These are phyloP conservation scores for Trapa incisa DNA, from an alignment of 345 rosid genomes.

Conservation along the genomic window DNA sequence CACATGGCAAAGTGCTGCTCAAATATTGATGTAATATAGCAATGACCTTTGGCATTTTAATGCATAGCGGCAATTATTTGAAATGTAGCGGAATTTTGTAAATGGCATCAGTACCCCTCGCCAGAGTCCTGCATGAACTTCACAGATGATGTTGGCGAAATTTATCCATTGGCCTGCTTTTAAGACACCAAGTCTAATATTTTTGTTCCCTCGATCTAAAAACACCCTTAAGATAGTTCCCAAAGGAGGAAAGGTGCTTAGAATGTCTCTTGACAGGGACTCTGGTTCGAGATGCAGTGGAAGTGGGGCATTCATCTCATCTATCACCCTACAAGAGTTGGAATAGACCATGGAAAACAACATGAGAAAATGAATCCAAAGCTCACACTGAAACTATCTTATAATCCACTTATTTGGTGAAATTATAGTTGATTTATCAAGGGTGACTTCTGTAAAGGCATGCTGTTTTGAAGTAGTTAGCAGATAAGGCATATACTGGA, in stretches of 20 bases:
- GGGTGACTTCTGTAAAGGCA: background rate
- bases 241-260: constrained; percentile 53
- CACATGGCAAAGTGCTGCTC: background rate
- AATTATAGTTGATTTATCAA: background rate
- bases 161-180: constrained; percentile 54
- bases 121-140: constrained; percentile 60
- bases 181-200: constrained; percentile 28
- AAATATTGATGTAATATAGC: background rate
- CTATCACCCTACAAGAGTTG: constrained; percentile 29
- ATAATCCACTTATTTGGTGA: background rate
- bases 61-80: constrained; percentile 25
- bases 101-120: constrained; percentile 32
- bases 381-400: background rate
- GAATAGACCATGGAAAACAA: background rate
- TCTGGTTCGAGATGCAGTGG: constrained; percentile 37
- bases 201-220: constrained; percentile 19
- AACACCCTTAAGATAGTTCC: constrained; percentile 62
- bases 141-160: constrained; percentile 36
- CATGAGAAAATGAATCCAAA: background rate
- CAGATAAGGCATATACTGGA: background rate
- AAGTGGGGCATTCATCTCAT: constrained; percentile 35
- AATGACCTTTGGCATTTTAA: constrained; percentile 42
- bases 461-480: background rate
- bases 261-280: constrained; percentile 40
- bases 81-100: constrained; percentile 32